phyloP scores from a whole-genome alignment of 2,329 filamentous ascomycete genomes.

The Paramyrothecium roridum region DNA sequence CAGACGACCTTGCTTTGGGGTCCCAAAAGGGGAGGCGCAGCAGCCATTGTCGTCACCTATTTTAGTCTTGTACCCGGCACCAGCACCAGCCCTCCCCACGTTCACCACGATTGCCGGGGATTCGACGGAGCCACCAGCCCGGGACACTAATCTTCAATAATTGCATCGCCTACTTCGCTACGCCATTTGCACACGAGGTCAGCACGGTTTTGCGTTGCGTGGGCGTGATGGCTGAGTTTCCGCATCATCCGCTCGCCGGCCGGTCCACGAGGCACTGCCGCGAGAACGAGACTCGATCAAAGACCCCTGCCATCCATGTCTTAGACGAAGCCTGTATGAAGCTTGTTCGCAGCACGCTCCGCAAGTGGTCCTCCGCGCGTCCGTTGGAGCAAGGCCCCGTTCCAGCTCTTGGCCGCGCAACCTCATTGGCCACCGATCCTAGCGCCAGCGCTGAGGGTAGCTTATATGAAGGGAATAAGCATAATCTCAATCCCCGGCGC shows the following conservation, averaged over 20 bases:
- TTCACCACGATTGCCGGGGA: no score
- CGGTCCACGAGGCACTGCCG: no score
- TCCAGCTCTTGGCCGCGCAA: no score
- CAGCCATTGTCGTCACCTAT: background rate
- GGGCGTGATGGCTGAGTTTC: background rate
- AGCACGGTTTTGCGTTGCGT: background rate
- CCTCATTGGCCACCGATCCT: no score
- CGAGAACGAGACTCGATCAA: no score
- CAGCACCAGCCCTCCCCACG: background rate
- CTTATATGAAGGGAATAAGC: background rate
- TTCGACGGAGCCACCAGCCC: background rate
- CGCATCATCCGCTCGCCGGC: no score
- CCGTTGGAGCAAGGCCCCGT: no score
- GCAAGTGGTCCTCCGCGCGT: no score
- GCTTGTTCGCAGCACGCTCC: no score
- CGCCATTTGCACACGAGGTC: background rate
- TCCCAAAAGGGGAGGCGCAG: background rate
- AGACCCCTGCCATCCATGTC: no score
- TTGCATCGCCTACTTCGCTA: background rate
- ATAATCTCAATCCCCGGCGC: background rate
- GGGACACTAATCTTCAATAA: background rate
- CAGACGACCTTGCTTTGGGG: background rate
- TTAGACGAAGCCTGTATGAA: no score
- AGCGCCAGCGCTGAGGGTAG: background rate
- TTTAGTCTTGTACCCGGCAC: no score